phyloP scores from a whole-genome alignment of 1,284 basidiomycete genomes.

The Sphagnurus paluster region DNA sequence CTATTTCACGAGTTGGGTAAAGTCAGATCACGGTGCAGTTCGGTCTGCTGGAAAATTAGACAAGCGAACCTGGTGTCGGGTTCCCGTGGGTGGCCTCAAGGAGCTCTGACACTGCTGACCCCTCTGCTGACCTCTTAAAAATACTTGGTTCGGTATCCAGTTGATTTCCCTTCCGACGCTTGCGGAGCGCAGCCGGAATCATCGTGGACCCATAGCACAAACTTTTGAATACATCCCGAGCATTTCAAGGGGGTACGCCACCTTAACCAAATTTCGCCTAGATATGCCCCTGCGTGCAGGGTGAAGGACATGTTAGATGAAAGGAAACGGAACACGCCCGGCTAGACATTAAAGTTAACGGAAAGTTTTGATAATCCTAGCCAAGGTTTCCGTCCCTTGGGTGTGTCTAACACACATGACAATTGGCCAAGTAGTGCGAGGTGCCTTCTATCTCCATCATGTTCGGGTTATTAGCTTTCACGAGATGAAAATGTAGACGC shows the following conservation, averaged over 20 bases:
- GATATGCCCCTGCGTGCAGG: neutral
- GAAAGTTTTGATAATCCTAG: too few relatives aligned
- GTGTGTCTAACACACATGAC: too few relatives aligned
- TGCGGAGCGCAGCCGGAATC: too few relatives aligned
- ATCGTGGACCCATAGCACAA: too few relatives aligned
- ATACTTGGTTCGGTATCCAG: constrained; percentile 1
- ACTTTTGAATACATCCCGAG: too few relatives aligned
- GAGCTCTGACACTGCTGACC: neutral
- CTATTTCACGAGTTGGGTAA: neutral
- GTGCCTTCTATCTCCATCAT: too few relatives aligned
- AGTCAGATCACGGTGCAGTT: neutral
- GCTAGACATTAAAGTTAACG: too few relatives aligned
- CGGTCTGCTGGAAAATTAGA: neutral
- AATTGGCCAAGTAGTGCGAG: too few relatives aligned
- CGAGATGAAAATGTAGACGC: neutral
- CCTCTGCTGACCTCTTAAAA: neutral
- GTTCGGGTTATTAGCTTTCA: too few relatives aligned
- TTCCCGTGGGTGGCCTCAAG: neutral
- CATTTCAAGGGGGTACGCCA: neutral
- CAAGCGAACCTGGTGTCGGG: too few relatives aligned
- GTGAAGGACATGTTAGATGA: neutral
- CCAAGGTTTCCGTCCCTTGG: too few relatives aligned
- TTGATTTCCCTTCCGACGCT: neutral
- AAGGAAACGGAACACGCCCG: neutral
- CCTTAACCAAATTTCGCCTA: neutral